Evolutionary conservation across 108 stramenopile species (phyloP).

Genomic region (Phaeodactylum tricornutum): DNA sequence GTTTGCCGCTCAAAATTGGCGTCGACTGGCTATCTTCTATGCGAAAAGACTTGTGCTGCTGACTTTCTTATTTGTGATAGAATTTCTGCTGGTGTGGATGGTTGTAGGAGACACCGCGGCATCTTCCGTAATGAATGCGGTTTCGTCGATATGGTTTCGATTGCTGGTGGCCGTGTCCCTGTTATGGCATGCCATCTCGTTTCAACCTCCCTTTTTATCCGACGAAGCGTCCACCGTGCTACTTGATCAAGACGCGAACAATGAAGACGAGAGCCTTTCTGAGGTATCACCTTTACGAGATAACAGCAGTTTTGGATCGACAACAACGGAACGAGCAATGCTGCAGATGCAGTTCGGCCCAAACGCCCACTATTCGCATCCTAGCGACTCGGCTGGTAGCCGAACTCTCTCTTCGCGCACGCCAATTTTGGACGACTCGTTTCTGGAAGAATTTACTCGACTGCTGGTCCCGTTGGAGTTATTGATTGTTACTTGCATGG

Average conservation of each 20-base stretch:
- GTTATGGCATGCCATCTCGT: not conserved
- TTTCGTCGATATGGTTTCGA: not conserved
- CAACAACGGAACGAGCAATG: not conserved
- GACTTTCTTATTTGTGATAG: not conserved
- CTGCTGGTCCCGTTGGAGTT: not conserved
- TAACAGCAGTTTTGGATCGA: not conserved
- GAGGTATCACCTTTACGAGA: not conserved
- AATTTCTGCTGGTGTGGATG: slow-evolving; percentile 1
- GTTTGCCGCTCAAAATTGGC: not conserved
- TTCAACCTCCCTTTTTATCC: too few species aligned
- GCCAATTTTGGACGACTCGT: not conserved
- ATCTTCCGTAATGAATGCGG: not conserved
- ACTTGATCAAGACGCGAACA: not conserved
- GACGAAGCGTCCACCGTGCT: too few species aligned
- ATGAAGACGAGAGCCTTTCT: not conserved
- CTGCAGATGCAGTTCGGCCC: not conserved
- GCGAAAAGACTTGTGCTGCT: not conserved
- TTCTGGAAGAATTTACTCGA: not conserved
- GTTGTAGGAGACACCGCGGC: not conserved
- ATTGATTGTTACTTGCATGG: not conserved
- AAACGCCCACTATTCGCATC: not conserved
- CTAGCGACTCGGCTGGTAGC: not conserved
- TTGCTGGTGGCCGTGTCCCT: not conserved
- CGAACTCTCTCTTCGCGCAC: not conserved
- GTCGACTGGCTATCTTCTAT: not conserved